Evolutionary conservation across 441 rosid species (phyloP), one percentile per base, ranked within the genome.

Genomic region (Erysimum cheiri): DNA sequence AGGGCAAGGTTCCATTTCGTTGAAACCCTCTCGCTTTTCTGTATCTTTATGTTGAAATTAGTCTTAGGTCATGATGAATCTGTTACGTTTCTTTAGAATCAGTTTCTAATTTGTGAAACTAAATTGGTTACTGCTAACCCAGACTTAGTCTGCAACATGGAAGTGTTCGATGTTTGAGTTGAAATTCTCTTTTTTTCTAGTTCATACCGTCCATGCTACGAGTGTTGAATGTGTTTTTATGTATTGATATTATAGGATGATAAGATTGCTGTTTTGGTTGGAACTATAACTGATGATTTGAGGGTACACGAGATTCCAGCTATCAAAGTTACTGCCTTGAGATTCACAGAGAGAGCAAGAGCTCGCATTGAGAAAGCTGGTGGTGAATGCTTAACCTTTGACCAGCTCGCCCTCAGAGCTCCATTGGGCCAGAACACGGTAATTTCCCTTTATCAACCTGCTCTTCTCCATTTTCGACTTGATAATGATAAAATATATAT

Each of bases 351-450:
- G 81, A 90, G 94, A 0, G 93, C 91, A 0, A 87, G 97, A 43
- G 98, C 97, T 10, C 77, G 97, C 78, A 92, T 94, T 41, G 98
- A 88, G 87, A 92, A 92, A 76, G 94, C 94, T 29, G 98, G 98
- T 13, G 99, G 99, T 15, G 98, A 95, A 76, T 95, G 99, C 81
- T 78, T 95, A 70, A 95, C 98, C 19, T 95, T 95, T 67, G 98
- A 95, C 46, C 97, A 92, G 81, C 92, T 92, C 40, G 93, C 97
- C 56, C 83, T 94, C 67, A 80, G 82, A 75, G 97, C 97, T 68
- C 98, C 98, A 3, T 80, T 93, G 76, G 98, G 98, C 6, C 96
- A 93, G 82, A 93, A 93, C 93, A 93, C 93, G 70, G 98, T 94
- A 84, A 84, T 3, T 50, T 8, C 14, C 11, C 49, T 41, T 48